These are phyloP conservation scores for Ramalina intermedia DNA, from an alignment of 495 filamentous ascomycete genomes.

Conservation along the genomic window DNA sequence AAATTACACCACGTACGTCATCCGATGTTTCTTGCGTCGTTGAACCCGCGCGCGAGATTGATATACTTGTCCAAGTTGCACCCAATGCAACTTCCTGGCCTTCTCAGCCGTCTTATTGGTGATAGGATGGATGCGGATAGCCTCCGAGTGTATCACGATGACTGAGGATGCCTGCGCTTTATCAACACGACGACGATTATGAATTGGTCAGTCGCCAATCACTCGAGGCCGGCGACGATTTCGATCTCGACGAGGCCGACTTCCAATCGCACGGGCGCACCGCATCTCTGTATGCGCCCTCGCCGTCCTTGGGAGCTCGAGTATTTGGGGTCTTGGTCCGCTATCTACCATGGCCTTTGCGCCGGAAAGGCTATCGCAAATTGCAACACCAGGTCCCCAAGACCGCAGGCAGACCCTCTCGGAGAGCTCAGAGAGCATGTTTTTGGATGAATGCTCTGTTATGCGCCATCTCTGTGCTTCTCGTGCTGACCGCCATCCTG, in stretches of 20 bases:
- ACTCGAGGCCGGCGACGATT: constrained; percentile 27
- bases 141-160: not conserved
- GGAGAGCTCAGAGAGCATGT: constrained; percentile 50
- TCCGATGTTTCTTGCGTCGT: too few relatives aligned
- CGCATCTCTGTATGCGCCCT: constrained; percentile 10
- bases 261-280: constrained; percentile 31
- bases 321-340: not conserved
- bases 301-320: not conserved
- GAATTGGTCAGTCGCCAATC: constrained; percentile 32
- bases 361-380: not conserved
- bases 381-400: not conserved
- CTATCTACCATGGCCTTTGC: not conserved
- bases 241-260: constrained; percentile 35
- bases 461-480: constrained; percentile 48
- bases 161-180: constrained; percentile 26
- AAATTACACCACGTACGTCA: too few relatives aligned
- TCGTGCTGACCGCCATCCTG: constrained; percentile 36
- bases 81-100: too few relatives aligned
- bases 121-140: too few relatives aligned
- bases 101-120: too few relatives aligned
- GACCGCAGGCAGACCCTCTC: constrained; percentile 14
- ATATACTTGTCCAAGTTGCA: too few relatives aligned
- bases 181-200: constrained; percentile 33
- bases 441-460: constrained; percentile 49
- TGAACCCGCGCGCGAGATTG: too few relatives aligned